These are phyloP conservation scores for Kurtzmaniella quercitrusa DNA, from an alignment of 1,139 yeast genomes.

Conservation along the genomic window DNA sequence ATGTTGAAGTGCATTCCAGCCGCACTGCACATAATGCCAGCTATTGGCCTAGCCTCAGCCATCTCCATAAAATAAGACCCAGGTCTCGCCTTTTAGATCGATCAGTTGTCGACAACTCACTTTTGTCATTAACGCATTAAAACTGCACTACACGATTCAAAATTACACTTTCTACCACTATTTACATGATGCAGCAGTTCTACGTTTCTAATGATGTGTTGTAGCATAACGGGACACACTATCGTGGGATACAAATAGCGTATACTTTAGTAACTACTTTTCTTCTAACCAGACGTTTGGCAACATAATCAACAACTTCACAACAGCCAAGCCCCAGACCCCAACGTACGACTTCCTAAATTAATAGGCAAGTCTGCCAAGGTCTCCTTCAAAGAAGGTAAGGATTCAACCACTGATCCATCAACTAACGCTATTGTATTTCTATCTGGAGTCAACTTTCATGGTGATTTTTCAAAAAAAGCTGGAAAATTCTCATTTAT, in stretches of 20 bases:
- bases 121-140: too few relatives aligned
- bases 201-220: slow-evolving; percentile 24
- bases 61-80: too few relatives aligned
- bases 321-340: slow-evolving; percentile 13
- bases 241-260: slow-evolving; percentile 35
- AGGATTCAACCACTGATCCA: slow-evolving; percentile 13
- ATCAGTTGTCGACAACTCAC: too few relatives aligned
- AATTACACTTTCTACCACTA: too few relatives aligned
- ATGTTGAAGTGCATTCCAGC: too few relatives aligned
- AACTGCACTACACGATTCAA: too few relatives aligned
- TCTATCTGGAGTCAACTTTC: slow-evolving; percentile 41
- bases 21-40: too few relatives aligned
- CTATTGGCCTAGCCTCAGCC: too few relatives aligned
- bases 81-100: too few relatives aligned
- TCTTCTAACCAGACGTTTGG: slow-evolving; percentile 42
- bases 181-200: background rate
- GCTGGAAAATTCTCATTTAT: background rate
- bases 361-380: slow-evolving; percentile 43
- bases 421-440: slow-evolving; percentile 28
- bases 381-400: slow-evolving; percentile 8
- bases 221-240: slow-evolving; percentile 59
- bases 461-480: slow-evolving; percentile 5
- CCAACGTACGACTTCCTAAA: slow-evolving; percentile 37
- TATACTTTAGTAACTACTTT: slow-evolving; percentile 47
- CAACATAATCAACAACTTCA: slow-evolving; percentile 34